Evolutionary conservation across 306 rosid species (phyloP).

Genomic region (Quercus mongolica): DNA sequence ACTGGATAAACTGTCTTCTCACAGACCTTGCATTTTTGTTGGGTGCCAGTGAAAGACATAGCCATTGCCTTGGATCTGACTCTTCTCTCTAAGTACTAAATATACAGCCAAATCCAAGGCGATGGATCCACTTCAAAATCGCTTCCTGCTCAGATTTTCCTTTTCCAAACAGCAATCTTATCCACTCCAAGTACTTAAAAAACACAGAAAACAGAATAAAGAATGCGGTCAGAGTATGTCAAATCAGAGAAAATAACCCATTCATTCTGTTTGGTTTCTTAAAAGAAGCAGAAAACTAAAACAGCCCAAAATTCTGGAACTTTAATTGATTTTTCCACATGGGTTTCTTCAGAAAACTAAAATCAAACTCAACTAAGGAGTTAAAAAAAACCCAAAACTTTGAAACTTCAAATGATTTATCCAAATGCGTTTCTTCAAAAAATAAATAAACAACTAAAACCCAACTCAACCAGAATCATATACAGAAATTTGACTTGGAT

Average conservation of each 20-base stretch:
- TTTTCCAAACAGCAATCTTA: background rate
- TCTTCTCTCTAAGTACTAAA: conserved; percentile 14
- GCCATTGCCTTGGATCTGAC: conserved; percentile 56
- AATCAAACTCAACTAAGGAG: background rate
- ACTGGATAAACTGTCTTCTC: conserved; percentile 92
- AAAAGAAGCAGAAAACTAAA: background rate
- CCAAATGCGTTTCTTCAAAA: background rate
- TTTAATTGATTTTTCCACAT: background rate
- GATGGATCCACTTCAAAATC: conserved; percentile 29
- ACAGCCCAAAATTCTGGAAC: background rate
- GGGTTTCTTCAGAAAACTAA: background rate
- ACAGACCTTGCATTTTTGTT: conserved; percentile 92
- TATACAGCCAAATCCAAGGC: conserved; percentile 19
- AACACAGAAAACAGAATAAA: background rate
- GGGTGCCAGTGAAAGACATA: conserved; percentile 90
- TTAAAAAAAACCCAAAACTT: too few species aligned
- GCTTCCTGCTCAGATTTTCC: conserved; percentile 8
- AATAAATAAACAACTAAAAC: too few species aligned
- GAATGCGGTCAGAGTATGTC: conserved; percentile 1
- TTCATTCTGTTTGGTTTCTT: conserved; percentile 8
- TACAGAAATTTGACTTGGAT: conserved; percentile 7
- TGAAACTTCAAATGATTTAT: background rate
- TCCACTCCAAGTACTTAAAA: conserved; percentile 8
- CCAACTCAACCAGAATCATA: background rate
- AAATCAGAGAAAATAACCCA: background rate